These are phyloP conservation scores for Penicillium sp. DNA, from an alignment of 2,329 filamentous ascomycete genomes.

Conservation along the genomic window DNA sequence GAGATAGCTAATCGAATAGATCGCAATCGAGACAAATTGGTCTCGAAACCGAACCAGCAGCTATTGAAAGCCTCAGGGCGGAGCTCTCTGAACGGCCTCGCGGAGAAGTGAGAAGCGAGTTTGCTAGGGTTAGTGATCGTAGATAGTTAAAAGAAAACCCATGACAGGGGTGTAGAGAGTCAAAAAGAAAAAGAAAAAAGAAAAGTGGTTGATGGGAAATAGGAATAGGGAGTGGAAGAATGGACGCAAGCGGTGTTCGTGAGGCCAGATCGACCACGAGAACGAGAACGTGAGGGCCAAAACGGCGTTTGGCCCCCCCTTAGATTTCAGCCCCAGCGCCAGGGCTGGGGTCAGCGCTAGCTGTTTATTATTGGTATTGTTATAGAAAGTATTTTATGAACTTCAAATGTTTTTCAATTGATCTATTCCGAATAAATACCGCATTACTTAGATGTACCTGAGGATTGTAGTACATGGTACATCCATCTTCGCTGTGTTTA, in stretches of 20 bases:
- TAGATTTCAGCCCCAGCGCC: slow-evolving; percentile 12
- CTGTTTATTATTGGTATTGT: too few relatives aligned
- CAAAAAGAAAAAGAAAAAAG: slow-evolving; percentile 21
- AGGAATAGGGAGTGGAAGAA: slow-evolving; percentile 23
- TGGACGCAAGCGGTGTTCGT: slow-evolving; percentile 34
- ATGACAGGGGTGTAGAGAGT: slow-evolving; percentile 32
- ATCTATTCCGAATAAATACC: too few relatives aligned
- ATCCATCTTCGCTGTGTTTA: too few relatives aligned
- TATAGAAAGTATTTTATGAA: too few relatives aligned
- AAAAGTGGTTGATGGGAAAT: slow-evolving; percentile 23
- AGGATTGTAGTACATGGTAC: too few relatives aligned
- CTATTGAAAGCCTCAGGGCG: slow-evolving; percentile 16
- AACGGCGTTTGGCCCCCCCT: slow-evolving; percentile 20
- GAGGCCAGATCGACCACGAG: slow-evolving; percentile 40
- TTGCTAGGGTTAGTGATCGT: slow-evolving; percentile 40
- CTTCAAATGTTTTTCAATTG: too few relatives aligned
- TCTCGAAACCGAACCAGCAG: slow-evolving; percentile 9
- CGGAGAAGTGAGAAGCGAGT: slow-evolving; percentile 11
- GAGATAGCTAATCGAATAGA: slow-evolving; percentile 5
- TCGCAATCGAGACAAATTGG: neutral
- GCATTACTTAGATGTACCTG: too few relatives aligned
- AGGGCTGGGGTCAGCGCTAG: too few relatives aligned
- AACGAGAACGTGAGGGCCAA: slow-evolving; percentile 21
- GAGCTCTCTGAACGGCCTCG: slow-evolving; percentile 25
- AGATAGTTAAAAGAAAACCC: slow-evolving; percentile 37